These are phyloP conservation scores for Lantana camara DNA, from an alignment of 257 asterid species.

Conservation along the genomic window DNA sequence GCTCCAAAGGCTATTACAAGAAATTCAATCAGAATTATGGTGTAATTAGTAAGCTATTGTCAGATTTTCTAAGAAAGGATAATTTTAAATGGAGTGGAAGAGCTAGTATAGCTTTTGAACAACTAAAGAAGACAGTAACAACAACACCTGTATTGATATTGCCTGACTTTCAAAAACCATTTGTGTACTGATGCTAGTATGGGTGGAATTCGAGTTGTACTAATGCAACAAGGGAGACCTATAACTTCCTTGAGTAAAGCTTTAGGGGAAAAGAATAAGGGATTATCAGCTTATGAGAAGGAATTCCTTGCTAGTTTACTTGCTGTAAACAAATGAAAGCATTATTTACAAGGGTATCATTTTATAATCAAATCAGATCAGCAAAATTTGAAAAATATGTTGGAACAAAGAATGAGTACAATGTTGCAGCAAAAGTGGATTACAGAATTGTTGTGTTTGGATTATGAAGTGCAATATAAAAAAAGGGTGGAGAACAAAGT, in stretches of 20 bases:
- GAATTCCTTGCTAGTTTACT: neutral
- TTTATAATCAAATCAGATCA: neutral
- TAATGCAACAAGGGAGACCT: neutral
- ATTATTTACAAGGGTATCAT: neutral
- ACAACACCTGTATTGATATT: neutral
- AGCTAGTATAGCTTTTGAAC: no score
- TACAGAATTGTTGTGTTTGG: neutral
- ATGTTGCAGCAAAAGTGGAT: conserved; percentile 11
- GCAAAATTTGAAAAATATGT: neutral
- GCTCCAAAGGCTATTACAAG: neutral
- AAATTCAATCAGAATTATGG: neutral
- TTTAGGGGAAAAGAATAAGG: neutral
- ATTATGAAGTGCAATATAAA: neutral
- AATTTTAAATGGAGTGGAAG: no score
- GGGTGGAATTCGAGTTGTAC: neutral
- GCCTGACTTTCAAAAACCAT: neutral
- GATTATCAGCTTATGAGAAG: no score
- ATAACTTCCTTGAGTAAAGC: neutral
- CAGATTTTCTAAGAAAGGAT: neutral
- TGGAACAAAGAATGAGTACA: no score
- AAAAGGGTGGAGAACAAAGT: neutral
- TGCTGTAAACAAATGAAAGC: neutral
- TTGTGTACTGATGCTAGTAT: neutral
- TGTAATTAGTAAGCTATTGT: neutral
- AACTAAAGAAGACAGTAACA: no score